Evolutionary conservation across 2,329 filamentous ascomycete genomes (phyloP).

Genomic region (Rugonectria rugulosa): DNA sequence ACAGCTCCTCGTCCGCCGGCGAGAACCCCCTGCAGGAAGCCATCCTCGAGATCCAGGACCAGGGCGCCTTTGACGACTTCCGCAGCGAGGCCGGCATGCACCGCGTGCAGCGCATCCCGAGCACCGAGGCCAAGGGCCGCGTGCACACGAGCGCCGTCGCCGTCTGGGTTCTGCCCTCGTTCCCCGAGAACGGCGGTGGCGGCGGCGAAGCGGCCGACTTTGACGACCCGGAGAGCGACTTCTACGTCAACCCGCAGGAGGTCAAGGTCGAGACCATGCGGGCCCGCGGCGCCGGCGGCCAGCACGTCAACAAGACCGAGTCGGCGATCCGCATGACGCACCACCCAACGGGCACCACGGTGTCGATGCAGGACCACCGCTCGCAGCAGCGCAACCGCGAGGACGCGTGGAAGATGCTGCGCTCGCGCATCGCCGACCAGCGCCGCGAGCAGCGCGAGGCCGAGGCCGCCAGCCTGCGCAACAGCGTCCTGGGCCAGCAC

Average conservation of each 20-base stretch:
- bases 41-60: constrained; percentile 80
- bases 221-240: constrained; percentile 88
- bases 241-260: constrained; percentile 86
- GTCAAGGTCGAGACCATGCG: constrained; percentile 90
- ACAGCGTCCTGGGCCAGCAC: constrained; percentile 80
- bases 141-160: constrained; percentile 94
- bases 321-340: constrained; percentile 94
- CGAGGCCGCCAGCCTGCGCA: constrained; percentile 74
- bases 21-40: constrained; percentile 84
- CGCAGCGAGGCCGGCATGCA: constrained; percentile 93
- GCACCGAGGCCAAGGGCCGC: constrained; percentile 88
- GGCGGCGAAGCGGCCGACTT: constrained; percentile 64
- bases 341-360: constrained; percentile 82
- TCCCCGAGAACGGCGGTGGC: constrained; percentile 63
- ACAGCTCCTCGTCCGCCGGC: constrained; percentile 59
- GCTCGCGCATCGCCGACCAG: constrained; percentile 81
- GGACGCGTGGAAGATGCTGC: constrained; percentile 84
- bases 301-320: constrained; percentile 99
- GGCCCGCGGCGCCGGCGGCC: constrained; percentile 88
- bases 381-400: constrained; percentile 91
- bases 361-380: constrained; percentile 91
- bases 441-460: constrained; percentile 85
- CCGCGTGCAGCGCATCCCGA: constrained; percentile 90
- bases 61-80: constrained; percentile 81
- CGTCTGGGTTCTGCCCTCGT: constrained; percentile 89